phyloP scores from a whole-genome alignment of 768 basidiomycete genomes.

The Boletus insuetus region DNA sequence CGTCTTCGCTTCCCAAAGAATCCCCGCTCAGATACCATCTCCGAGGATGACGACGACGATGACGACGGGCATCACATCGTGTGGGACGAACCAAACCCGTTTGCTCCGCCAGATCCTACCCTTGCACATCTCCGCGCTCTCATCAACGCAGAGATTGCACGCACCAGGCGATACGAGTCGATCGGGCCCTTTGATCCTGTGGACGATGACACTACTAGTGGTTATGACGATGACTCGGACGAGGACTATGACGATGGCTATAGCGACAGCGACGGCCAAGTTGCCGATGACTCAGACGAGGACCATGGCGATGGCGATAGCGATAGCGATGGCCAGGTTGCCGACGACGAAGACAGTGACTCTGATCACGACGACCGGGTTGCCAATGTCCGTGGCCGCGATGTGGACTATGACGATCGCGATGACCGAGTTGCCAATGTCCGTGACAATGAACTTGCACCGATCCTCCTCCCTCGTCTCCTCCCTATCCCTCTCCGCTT shows the following conservation, averaged over 20 bases:
- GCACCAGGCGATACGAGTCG: neutral
- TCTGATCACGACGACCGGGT: neutral
- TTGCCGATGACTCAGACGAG: neutral
- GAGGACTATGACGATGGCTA: neutral
- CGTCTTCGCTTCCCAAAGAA: too few relatives aligned
- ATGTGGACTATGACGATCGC: neutral
- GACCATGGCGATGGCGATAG: neutral
- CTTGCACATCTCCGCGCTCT: neutral
- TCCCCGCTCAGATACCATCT: too few relatives aligned
- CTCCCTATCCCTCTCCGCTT: neutral
- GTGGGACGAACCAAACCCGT: conserved; percentile 19
- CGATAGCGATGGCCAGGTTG: neutral
- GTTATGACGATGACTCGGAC: too few relatives aligned
- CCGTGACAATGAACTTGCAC: neutral
- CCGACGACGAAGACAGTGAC: neutral
- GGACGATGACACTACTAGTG: neutral
- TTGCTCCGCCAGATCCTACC: neutral
- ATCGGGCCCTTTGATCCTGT: neutral
- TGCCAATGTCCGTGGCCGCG: too few relatives aligned
- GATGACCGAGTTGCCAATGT: neutral
- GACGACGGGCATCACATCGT: neutral
- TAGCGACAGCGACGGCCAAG: neutral
- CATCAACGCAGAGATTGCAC: neutral
- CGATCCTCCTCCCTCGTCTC: conserved; percentile 7
- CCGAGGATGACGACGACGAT: too few relatives aligned